Evolutionary conservation across 164 flowering plant genomes (phyloP).

Genomic region (Vitis rupestris): DNA sequence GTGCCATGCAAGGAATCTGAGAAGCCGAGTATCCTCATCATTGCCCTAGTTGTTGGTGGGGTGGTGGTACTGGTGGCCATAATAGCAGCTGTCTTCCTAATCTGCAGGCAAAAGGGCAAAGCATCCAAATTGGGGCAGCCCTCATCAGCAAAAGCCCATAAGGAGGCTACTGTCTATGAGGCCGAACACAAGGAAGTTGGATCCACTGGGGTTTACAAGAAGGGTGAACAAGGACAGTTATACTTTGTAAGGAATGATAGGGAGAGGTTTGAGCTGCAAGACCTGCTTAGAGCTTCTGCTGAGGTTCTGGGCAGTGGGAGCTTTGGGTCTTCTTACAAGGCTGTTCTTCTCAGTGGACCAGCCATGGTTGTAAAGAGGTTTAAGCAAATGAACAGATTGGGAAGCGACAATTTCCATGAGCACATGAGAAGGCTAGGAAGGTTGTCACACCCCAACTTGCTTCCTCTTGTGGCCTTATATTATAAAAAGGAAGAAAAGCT

Average conservation of each 20-base stretch:
- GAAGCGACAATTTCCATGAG: constrained; percentile 46
- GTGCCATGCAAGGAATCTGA: constrained; percentile 30
- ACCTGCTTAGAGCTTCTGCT: constrained; percentile 55
- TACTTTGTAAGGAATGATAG: constrained; percentile 39
- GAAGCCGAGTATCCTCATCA: constrained; percentile 9
- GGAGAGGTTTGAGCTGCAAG: constrained; percentile 47
- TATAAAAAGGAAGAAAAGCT: constrained; percentile 66
- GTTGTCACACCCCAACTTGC: constrained; percentile 46
- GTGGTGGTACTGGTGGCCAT: background rate
- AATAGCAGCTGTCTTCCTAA: background rate
- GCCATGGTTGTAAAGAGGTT: constrained; percentile 61
- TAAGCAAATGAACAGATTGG: constrained; percentile 42
- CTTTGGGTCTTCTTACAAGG: constrained; percentile 65
- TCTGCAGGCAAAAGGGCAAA: background rate
- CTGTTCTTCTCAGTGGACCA: constrained; percentile 31
- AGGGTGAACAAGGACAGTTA: constrained; percentile 21
- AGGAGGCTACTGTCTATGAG: background rate
- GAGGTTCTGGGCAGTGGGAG: constrained; percentile 65
- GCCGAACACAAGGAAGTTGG: background rate
- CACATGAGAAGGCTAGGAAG: constrained; percentile 53
- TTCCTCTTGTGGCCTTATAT: constrained; percentile 52
- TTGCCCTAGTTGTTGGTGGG: background rate
- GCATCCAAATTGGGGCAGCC: background rate
- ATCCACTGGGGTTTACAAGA: constrained; percentile 1
- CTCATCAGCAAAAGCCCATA: constrained; percentile 4